Percentiles rank a stretch among this genome's conserved stretches.
phyloP scores from a whole-genome alignment of 441 rosid genomes.

The Eutrema salsugineum region DNA sequence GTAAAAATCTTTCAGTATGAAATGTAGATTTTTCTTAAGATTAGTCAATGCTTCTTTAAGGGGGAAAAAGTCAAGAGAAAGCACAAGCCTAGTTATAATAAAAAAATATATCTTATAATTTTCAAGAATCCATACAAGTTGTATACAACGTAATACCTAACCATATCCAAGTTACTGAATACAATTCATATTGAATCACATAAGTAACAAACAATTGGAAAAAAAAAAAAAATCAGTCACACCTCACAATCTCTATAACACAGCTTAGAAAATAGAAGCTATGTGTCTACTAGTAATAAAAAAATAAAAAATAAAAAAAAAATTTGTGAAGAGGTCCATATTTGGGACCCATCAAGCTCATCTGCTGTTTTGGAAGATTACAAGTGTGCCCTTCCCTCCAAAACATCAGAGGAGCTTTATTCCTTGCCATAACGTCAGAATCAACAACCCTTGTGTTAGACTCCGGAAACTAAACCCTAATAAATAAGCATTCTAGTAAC shows the following conservation, averaged over 20 bases:
- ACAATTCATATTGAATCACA: not conserved
- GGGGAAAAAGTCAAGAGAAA: not conserved
- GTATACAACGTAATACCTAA: conserved; percentile 6
- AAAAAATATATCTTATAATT: not conserved
- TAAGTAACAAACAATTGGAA: conserved; percentile 11
- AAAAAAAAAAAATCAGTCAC: conserved; percentile 15
- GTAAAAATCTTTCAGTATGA: conserved; percentile 5
- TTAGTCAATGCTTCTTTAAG: not conserved
- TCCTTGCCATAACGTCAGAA: conserved; percentile 18
- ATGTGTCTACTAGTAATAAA: conserved; percentile 8
- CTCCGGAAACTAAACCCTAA: conserved; percentile 1
- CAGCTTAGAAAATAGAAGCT: conserved; percentile 30
- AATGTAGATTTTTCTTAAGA: not conserved
- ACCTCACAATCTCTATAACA: conserved; percentile 24
- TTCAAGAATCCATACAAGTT: not conserved
- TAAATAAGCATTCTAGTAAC: conserved; percentile 1
- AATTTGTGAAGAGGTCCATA: conserved; percentile 18
- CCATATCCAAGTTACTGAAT: not conserved
- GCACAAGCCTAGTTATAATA: not conserved
- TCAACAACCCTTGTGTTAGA: conserved; percentile 31
- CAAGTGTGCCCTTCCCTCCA: conserved; percentile 26
- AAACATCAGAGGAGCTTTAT: conserved; percentile 24
- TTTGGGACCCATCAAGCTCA: conserved; percentile 26
- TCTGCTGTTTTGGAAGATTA: not conserved
- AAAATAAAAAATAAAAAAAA: not conserved